Evolutionary conservation across 2,329 filamentous ascomycete genomes (phyloP).

Genomic region (Aureobasidium sp.): DNA sequence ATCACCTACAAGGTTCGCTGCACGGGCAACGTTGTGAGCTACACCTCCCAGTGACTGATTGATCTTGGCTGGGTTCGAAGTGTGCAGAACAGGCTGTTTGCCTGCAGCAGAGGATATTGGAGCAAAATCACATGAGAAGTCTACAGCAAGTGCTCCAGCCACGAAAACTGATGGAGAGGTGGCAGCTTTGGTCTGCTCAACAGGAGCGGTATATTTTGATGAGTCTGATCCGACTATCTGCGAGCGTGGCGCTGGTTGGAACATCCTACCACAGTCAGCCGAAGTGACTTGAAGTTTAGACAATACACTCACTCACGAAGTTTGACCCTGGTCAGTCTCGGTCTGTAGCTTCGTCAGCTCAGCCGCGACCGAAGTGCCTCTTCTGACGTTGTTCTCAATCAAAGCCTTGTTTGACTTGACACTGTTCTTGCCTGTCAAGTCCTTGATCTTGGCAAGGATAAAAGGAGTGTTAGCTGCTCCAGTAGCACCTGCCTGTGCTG

Average conservation of each 20-base stretch:
- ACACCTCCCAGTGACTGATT: conserved; percentile 82
- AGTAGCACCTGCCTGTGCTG: conserved; percentile 53
- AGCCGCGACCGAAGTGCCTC: conserved; percentile 56
- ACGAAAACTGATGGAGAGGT: conserved; percentile 60
- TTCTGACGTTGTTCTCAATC: conserved; percentile 56
- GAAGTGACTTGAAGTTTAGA: not conserved
- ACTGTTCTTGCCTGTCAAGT: conserved; percentile 64
- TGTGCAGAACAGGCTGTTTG: conserved; percentile 50
- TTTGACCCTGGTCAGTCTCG: conserved; percentile 25
- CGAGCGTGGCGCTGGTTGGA: conserved; percentile 1
- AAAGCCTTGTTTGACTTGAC: conserved; percentile 66
- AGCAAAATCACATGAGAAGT: conserved; percentile 73
- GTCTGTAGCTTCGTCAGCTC: conserved; percentile 49
- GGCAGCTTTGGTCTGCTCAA: not conserved
- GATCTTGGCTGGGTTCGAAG: conserved; percentile 79
- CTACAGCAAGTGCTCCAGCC: conserved; percentile 81
- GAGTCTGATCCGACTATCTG: conserved; percentile 12
- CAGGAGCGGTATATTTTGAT: conserved; percentile 10
- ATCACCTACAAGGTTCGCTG: conserved; percentile 61
- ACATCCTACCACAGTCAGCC: conserved; percentile 9
- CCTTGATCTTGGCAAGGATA: conserved; percentile 67
- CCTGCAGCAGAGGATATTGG: conserved; percentile 36
- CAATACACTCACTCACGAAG: conserved; percentile 24
- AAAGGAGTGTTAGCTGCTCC: conserved; percentile 80
- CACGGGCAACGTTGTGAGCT: conserved; percentile 82